These are phyloP conservation scores for Sisymbrium altissimum DNA, from an alignment of 345 rosid genomes.

Conservation along the genomic window DNA sequence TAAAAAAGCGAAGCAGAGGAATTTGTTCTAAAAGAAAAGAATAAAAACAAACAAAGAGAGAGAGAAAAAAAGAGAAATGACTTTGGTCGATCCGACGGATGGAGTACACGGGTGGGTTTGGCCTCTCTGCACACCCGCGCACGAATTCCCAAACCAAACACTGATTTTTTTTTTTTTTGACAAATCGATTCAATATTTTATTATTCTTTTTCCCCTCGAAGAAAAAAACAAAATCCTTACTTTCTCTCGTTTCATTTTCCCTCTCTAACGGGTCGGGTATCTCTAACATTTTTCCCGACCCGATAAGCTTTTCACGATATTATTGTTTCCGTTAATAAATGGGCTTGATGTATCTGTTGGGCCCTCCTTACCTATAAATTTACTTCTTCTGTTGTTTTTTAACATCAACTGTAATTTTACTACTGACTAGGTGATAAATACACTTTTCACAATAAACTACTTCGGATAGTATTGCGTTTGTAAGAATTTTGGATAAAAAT, in stretches of 20 bases:
- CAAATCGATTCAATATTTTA: too few relatives aligned
- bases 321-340: neutral
- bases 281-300: too few relatives aligned
- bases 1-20: constrained; percentile 27
- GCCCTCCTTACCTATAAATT: neutral
- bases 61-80: constrained; percentile 1
- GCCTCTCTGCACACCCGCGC: constrained; percentile 37
- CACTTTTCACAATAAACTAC: too few relatives aligned
- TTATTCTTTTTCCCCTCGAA: neutral
- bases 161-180: neutral
- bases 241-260: constrained; percentile 9
- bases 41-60: neutral
- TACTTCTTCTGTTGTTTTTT: neutral
- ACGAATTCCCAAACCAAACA: constrained; percentile 25
- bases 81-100: constrained; percentile 36
- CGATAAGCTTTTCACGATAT: neutral
- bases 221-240: neutral
- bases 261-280: too few relatives aligned
- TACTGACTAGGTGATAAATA: too few relatives aligned
- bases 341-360: constrained; percentile 2
- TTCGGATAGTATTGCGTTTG: too few relatives aligned
- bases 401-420: too few relatives aligned
- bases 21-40: constrained; percentile 8
- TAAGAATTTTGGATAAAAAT: too few relatives aligned
- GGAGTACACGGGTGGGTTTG: constrained; percentile 54